A percentile compares a stretch with the other conserved stretches of the same genome.
These are phyloP conservation scores for Aspergillus ustus DNA, from an alignment of 2,329 filamentous ascomycete species.

Conservation along the genomic window DNA sequence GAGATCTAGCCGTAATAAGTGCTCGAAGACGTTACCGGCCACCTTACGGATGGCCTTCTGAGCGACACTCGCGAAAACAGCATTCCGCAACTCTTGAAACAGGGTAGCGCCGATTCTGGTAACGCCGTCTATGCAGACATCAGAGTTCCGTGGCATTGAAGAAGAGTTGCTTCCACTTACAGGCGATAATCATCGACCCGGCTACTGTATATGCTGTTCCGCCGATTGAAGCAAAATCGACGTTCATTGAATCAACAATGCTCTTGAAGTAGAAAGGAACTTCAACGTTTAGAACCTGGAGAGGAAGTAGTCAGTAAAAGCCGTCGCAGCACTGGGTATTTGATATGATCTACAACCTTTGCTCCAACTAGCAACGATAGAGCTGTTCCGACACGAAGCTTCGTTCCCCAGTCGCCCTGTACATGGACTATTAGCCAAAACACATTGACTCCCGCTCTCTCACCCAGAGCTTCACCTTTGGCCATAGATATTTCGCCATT, in stretches of 20 bases:
- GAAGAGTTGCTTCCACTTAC: constrained; percentile 46
- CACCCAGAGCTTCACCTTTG: constrained; percentile 60
- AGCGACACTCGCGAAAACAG: constrained; percentile 93
- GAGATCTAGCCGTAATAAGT: constrained; percentile 84
- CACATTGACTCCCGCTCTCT: neutral
- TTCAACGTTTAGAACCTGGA: constrained; percentile 83
- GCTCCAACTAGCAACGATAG: constrained; percentile 82
- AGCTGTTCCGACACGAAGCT: constrained; percentile 83
- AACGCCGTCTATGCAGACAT: constrained; percentile 65
- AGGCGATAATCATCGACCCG: constrained; percentile 90
- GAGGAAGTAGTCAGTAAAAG: constrained; percentile 23
- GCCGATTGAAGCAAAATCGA: constrained; percentile 85
- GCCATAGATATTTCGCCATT: constrained; percentile 96
- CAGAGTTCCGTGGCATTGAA: constrained; percentile 11
- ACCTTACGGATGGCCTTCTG: constrained; percentile 95
- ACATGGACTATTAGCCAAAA: constrained; percentile 24
- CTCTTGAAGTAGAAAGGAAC: constrained; percentile 99
- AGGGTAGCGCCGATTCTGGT: constrained; percentile 86
- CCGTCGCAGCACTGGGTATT: neutral
- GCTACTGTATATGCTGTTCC: constrained; percentile 88
- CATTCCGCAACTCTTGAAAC: constrained; percentile 93
- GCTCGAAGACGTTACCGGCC: constrained; percentile 88
- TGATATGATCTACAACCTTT: constrained; percentile 63
- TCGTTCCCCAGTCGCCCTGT: constrained; percentile 75
- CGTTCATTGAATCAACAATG: constrained; percentile 97